Evolutionary conservation across 768 basidiomycete genomes (phyloP), one percentile per base, ranked within the genome.

Genomic region (Suillus fuscotomentosus): DNA sequence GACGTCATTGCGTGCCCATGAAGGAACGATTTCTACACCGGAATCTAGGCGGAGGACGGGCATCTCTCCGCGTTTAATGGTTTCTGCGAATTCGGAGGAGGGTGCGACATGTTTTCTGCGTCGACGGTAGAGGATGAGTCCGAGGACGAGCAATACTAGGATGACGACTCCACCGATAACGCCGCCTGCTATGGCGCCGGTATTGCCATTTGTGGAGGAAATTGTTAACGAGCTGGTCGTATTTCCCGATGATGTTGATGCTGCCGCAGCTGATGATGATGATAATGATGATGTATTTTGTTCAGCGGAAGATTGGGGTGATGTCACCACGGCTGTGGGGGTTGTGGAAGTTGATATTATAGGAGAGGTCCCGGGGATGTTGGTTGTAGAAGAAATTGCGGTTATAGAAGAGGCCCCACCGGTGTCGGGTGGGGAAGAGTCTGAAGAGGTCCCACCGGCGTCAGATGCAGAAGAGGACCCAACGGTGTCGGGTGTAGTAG

Each of bases 31-130:
- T 17, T 64, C 60, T 41, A 67, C 65, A n/a, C 69, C 69, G 2
- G 68, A 69, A 9, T 71, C 74, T 20, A 77, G 67, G 17, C 74
- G 76, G 20, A 75, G 65, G 43, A 75, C 66, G 11, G 74, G 74
- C 6, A 68, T 2, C 14, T 60, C 54, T 20, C 75, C 75, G 0
- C 60, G 65, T 51, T 62, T 66, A 61, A 74, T 63, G 38, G 72
- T 72, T 24, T 75, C 71, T 48, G 85, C 73, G 71, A 88, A 89
- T 67, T 88, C 87, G 20, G 86, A 79, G 17, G 87, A 87, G 4
- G 89, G 88, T 1, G 86, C 79, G n/a, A 76, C 79, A 60, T 77
- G 81, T 31, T 71, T 77, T 48, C 77, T 78, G 22, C 62, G 63
- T 24, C 81, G 83, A 15, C 80, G 68, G 66, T 81, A 70, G 54